Evolutionary conservation across 176 grass and related monocot species (phyloP).

Genomic region (Triticum timopheevii): DNA sequence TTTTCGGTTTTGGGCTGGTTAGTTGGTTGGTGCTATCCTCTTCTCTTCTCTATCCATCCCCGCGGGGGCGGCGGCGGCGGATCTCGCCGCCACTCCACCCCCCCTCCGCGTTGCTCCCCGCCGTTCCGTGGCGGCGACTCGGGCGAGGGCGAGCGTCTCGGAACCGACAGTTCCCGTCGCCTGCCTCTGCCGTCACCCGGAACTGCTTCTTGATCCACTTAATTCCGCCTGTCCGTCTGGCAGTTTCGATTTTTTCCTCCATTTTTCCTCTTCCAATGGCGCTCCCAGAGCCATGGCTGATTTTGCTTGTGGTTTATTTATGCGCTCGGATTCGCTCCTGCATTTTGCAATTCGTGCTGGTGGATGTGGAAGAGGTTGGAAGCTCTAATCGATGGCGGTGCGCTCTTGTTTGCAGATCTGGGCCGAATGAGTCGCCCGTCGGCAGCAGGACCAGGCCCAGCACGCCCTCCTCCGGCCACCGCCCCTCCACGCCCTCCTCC

Average conservation of each 20-base stretch:
- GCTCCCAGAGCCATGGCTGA: background rate
- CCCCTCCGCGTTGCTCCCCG: too few relatives aligned
- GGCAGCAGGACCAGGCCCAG: slow-evolving; percentile 65
- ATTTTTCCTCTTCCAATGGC: background rate
- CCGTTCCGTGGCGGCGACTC: background rate
- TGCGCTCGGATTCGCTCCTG: too few relatives aligned
- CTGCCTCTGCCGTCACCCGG: background rate
- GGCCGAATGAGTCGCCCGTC: slow-evolving; percentile 68
- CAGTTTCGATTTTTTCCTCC: background rate
- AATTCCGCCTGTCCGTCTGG: background rate
- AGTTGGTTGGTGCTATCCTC: background rate
- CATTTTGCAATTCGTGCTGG: background rate
- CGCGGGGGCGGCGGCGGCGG: background rate
- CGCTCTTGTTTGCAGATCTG: slow-evolving; percentile 65
- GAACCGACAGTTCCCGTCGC: background rate
- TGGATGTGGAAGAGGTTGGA: background rate
- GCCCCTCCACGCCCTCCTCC: slow-evolving; percentile 45
- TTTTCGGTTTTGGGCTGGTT: background rate
- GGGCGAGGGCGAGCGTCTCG: background rate
- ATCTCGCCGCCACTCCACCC: background rate
- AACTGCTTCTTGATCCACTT: slow-evolving; percentile 1
- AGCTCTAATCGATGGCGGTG: background rate
- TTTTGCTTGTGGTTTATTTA: background rate
- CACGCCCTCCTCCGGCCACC: slow-evolving; percentile 57
- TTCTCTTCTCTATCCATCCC: background rate